These are phyloP conservation scores for Aspergillus quadrilineatus DNA, from an alignment of 2,329 filamentous ascomycete genomes.

Conservation along the genomic window DNA sequence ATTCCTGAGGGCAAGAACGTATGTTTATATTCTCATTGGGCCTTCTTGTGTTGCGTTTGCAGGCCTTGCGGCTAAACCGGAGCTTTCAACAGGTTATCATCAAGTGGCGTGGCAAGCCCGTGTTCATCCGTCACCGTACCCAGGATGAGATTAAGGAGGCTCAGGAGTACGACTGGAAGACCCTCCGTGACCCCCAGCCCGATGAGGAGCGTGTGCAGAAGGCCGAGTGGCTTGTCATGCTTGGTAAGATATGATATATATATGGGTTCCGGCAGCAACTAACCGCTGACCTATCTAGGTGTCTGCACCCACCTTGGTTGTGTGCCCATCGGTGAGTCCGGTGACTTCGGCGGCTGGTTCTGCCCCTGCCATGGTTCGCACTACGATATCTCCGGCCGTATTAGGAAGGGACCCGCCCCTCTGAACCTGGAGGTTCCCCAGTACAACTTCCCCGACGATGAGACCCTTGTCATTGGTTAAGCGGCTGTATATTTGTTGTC, in stretches of 20 bases:
- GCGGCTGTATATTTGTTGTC: constrained; percentile 18
- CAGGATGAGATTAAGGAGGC: constrained; percentile 90
- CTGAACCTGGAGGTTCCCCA: constrained; percentile 93
- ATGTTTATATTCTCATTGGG: constrained; percentile 22
- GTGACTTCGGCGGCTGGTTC: constrained; percentile 99
- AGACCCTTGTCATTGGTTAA: constrained; percentile 91
- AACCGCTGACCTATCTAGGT: constrained; percentile 53
- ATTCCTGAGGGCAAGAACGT: constrained; percentile 99
- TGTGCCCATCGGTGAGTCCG: constrained; percentile 97
- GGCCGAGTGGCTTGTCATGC: constrained; percentile 98
- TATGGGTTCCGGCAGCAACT: neutral
- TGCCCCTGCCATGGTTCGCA: constrained; percentile 99
- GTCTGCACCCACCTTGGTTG: constrained; percentile 99
- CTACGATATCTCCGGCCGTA: constrained; percentile 98
- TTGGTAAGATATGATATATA: constrained; percentile 60
- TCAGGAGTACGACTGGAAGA: constrained; percentile 78
- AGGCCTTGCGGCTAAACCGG: constrained; percentile 18
- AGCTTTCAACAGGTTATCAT: constrained; percentile 73
- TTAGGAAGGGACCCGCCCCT: constrained; percentile 94
- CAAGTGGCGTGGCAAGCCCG: constrained; percentile 99
- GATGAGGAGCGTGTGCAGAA: constrained; percentile 95
- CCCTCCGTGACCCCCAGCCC: constrained; percentile 84
- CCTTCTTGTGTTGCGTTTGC: neutral
- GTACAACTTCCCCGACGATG: constrained; percentile 92
- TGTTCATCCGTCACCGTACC: constrained; percentile 99